Evolutionary conservation across 164 flowering plant genomes (phyloP), one percentile per base, ranked within the genome.

Genomic region (Vitis rupestris): DNA sequence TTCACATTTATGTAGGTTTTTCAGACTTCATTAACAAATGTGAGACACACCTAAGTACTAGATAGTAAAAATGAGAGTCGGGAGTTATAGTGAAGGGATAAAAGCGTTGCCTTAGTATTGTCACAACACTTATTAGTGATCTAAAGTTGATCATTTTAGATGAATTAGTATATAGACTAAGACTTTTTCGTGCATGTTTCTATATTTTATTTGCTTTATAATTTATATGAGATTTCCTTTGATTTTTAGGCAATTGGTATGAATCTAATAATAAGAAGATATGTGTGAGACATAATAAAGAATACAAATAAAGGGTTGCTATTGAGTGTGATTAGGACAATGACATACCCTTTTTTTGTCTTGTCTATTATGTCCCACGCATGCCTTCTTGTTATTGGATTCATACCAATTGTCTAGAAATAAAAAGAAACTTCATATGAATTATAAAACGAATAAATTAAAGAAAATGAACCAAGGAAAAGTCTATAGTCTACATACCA

Each of bases 1-100:
- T 50, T 66, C 55, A 19, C 1, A 1, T 19, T 7, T 10, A 54
- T 73, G 71, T 76, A 93, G 99, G 83, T 84, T 61, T 81, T 79
- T 29, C 67, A 84, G 70, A 84, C 87, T 70, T 86, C 90, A 70
- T 71, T 96, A 52, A 91, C 76, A 17, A 92, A 91, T 70, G 98
- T 96, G 44, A 86, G 73, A 75, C 93, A 92, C 49, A 78, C 80
- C 1, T 82, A 84, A 1, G 19, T 69, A 37, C 31, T 51, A 27
- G 52, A 79, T 91, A 50, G 90, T 89, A 44, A 86, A 77, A 79
- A 74, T 84, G 73, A 89, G 98, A 83, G 86, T 94, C 50, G 91
- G 96, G 65, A 92, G 94, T 71, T 96, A 90, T 79, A 92, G 99
- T 81, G 98, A 97, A 74, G 98, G 99, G 73, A 96, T 92, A 97